These are phyloP conservation scores for Entomophthora muscae DNA, from an alignment of 371 early-diverging fungal genomes.

Conservation along the genomic window DNA sequence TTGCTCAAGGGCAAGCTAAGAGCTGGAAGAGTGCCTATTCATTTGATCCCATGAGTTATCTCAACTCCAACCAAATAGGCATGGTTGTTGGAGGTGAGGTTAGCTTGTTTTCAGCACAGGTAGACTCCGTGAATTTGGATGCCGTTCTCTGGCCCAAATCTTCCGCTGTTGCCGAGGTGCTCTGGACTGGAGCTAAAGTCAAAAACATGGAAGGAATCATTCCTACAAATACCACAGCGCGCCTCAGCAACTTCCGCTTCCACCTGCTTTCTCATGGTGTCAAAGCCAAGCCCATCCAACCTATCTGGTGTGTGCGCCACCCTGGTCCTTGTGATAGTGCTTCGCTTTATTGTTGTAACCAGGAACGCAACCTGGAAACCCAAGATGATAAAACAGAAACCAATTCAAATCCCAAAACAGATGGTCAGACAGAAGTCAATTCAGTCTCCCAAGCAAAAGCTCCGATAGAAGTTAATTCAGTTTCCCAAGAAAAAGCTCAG, in stretches of 20 bases:
- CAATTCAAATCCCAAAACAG: too few species aligned
- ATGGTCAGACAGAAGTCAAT: too few species aligned
- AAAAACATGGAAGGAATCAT: slow-evolving; percentile 28
- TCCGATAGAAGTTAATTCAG: too few species aligned
- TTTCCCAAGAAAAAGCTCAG: too few species aligned
- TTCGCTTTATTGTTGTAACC: too few species aligned
- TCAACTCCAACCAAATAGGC: slow-evolving; percentile 12
- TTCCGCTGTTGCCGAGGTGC: slow-evolving; percentile 49
- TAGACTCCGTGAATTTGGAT: slow-evolving; percentile 41
- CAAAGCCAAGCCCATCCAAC: slow-evolving; percentile 40
- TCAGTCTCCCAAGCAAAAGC: too few species aligned
- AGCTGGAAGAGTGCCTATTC: slow-evolving; percentile 60
- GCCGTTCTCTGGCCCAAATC: slow-evolving; percentile 48
- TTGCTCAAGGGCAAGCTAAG: slow-evolving; percentile 56
- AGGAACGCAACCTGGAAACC: too few species aligned
- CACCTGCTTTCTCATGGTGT: slow-evolving; percentile 51
- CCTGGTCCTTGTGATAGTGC: slow-evolving; percentile 44
- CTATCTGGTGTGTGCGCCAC: slow-evolving; percentile 46
- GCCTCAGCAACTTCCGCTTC: slow-evolving; percentile 55
- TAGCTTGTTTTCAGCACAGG: slow-evolving; percentile 54
- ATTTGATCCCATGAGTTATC: slow-evolving; percentile 27
- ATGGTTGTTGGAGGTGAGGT: slow-evolving; percentile 32
- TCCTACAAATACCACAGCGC: slow-evolving; percentile 36
- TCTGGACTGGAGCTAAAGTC: slow-evolving; percentile 51
- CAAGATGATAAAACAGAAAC: too few species aligned